A percentile compares a stretch with the other conserved stretches of the same genome.
phyloP scores from a whole-genome alignment of 305 asterid genomes.

The Fraxinus sp. region DNA sequence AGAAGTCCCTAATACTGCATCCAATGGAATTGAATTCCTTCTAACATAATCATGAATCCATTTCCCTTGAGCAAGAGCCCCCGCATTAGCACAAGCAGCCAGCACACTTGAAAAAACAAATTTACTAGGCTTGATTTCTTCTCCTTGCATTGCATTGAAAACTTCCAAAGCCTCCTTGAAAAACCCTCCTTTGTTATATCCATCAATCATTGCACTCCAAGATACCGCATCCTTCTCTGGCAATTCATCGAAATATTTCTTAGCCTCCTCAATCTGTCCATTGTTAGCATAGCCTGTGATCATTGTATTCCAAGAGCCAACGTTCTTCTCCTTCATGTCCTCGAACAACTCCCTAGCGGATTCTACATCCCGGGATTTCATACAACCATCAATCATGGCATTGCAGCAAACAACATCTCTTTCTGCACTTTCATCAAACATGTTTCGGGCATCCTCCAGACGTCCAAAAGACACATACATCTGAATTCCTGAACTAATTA shows the following conservation, averaged over 20 bases:
- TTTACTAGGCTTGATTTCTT: conserved; percentile 24
- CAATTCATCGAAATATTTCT: conserved; percentile 33
- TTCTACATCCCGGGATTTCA: conserved; percentile 35
- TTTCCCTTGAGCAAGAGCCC: conserved; percentile 44
- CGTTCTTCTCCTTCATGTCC: conserved; percentile 27
- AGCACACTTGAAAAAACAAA: conserved; percentile 36
- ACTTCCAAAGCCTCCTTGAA: conserved; percentile 42
- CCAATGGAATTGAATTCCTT: conserved; percentile 28
- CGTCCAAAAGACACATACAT: conserved; percentile 44
- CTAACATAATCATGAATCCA: conserved; percentile 43
- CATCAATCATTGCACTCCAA: conserved; percentile 55
- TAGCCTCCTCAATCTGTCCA: conserved; percentile 38
- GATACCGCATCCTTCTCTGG: conserved; percentile 38
- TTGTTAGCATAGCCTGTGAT: conserved; percentile 36
- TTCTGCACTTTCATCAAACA: conserved; percentile 24
- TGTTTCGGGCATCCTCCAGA: conserved; percentile 30
- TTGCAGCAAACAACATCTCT: conserved; percentile 46
- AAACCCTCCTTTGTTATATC: conserved; percentile 31
- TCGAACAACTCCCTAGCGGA: conserved; percentile 34
- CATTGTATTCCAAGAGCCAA: conserved; percentile 49
- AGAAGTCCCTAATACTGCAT: conserved; percentile 41
- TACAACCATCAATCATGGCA: conserved; percentile 49
- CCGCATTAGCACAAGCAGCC: conserved; percentile 43
- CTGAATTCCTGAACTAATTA: conserved; percentile 45
- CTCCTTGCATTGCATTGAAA: conserved; percentile 35